Base-by-base conservation (phyloP, 768 basidiomycete species). In the Podaxis sp. region DNA sequence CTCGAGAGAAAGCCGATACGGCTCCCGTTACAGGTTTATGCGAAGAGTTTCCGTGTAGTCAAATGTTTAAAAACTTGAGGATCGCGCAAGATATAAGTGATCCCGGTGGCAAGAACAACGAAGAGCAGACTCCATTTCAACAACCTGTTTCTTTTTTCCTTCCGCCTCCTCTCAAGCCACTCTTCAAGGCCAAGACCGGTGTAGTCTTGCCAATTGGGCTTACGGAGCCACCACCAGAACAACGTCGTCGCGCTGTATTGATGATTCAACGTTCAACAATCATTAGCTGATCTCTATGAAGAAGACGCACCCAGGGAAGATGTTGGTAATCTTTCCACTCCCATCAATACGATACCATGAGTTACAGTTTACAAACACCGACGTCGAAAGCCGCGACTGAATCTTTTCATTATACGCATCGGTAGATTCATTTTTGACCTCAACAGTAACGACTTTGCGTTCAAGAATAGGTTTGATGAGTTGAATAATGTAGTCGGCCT, bases 291-390 rank as follows among this genome's bases (percentile, higher is more conserved):
- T 2, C 10, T 63, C 7, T 17, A 30, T 28, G 6, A 24, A 6
- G 10, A 33, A 20, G 7, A 69, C 67, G 3, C 67, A 62, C 67
- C 81, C 79, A 36, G 78, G 82, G 62, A 82, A 83, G 5, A 77
- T 73, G 52, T 67, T 72, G 33, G 71, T 74, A 6, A 75, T 66
- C 62, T 76, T 80, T 3, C 80, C 80, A 5, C 58, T 71, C 5
- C 74, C 71, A 7, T 71, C 72, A 1, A 68, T 69, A 1, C 76
- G 76, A 64, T 80, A 78, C 79, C 79, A 83, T 12, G 80, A 80
- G 20, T 65, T 55, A 64, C 78, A 81, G 8, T 72, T 66, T 0
- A 60, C 62, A 37, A 75, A 82, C 28, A 79, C 74, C 4, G 76
- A 75, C 11, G 66, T 60, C 10, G 64, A 51, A 7, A 82, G 68